Evolutionary conservation across 768 basidiomycete genomes (phyloP), one percentile per base, ranked within the genome.

Genomic region (Ramaria sp.): DNA sequence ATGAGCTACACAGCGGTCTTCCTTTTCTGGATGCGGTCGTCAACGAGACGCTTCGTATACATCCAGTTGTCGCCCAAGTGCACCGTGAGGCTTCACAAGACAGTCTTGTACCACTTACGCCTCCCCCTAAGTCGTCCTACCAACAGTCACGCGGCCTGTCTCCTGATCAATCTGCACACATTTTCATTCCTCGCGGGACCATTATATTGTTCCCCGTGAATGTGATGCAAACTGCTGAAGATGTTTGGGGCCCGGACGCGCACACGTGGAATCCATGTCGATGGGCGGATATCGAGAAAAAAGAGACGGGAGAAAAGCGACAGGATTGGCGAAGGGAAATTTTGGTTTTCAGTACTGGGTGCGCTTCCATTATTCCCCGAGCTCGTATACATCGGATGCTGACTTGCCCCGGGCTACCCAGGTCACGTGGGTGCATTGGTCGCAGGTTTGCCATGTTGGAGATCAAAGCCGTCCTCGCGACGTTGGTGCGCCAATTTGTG

Each of bases 41-140:
- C 46, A 78, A 78, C 62, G 83, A 85, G 66, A 79, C 79, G 1
- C 68, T 86, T n/a, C 77, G 84, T 30, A 63, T 84, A 47, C 80
- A 84, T 62, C 78, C 83, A 17, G 74, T 81, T 1, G 75, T 85
- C 38, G 63, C 80, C 30, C 82, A 84, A 64, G 83, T 84, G 61
- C 80, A 84, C 62, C 82, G 85, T 56, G 78, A 81, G 69, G 80
- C 22, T 27, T 70, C 66, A 1, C 65, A 69, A 20, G 24, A 33
- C 47, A 50, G 22, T 9, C 33, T 49, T 12, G 65, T 86, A 27
- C 84, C 84, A 1, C 75, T 86, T 30, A 71, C 75, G 38, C 76
- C 78, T 22, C 60, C 82, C 24, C 68, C 72, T 38, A 78, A 78
- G 10, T 17, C 30, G 9, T 53, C 47, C 37, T 41, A 30, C 22